Evolutionary conservation across 805 yeast genomes (phyloP).

Genomic region (Ogataea saltuana): DNA sequence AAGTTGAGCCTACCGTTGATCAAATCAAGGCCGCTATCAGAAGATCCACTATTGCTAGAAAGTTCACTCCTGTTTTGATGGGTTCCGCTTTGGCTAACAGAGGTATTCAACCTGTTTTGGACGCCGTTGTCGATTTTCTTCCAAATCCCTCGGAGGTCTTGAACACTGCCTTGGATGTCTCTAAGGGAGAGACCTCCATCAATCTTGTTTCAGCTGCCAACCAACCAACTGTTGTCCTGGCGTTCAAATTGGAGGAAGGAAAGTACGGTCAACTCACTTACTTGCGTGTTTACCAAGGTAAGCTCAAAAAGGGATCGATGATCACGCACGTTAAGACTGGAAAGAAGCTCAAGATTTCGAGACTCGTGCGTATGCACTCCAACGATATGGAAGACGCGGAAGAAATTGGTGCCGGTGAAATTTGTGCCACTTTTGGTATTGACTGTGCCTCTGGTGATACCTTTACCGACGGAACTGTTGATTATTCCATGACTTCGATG

Average conservation of each 20-base stretch:
- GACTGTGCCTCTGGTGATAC: conserved; percentile 99
- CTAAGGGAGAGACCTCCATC: conserved; percentile 64
- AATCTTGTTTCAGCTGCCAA: conserved; percentile 69
- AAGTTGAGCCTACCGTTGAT: conserved; percentile 78
- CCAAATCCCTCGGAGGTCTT: conserved; percentile 94
- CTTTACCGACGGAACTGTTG: conserved; percentile 79
- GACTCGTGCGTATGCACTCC: conserved; percentile 98
- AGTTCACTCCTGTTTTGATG: conserved; percentile 98
- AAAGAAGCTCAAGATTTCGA: conserved; percentile 87
- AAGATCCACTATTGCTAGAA: conserved; percentile 92
- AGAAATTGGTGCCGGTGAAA: conserved; percentile 96
- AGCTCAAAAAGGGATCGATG: conserved; percentile 83
- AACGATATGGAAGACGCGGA: conserved; percentile 98
- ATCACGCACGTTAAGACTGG: conserved; percentile 90
- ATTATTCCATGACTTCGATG: conserved; percentile 95
- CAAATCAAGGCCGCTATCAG: conserved; percentile 90
- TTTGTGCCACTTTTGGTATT: conserved; percentile 98
- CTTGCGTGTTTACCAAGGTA: conserved; percentile 96
- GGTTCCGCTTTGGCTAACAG: conserved; percentile 98
- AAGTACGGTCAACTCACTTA: conserved; percentile 97
- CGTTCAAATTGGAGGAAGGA: conserved; percentile 99
- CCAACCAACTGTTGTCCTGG: conserved; percentile 90
- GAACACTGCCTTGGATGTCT: conserved; percentile 83
- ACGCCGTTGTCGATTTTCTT: conserved; percentile 92
- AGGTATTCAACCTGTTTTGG: conserved; percentile 93